Conservation (phyloP, 176 grass and related monocot species). For the Poa pratensis region DNA sequence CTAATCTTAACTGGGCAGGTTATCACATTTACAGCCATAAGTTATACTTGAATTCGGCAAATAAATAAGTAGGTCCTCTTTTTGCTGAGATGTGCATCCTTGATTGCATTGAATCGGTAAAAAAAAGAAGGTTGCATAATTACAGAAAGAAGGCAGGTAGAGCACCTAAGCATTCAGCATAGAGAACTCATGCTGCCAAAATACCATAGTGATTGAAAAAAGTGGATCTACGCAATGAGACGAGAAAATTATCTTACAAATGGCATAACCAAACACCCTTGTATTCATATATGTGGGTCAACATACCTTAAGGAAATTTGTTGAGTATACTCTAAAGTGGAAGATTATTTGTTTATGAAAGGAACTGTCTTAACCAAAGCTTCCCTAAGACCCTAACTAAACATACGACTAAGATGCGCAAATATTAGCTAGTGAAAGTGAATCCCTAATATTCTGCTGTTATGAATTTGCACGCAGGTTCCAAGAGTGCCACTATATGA, state of each 20-base stretch:
- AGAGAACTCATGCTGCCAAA: conserved; percentile 1
- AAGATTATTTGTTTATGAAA: not conserved
- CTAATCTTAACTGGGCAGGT: not conserved
- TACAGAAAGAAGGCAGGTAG: not conserved
- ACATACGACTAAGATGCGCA: not conserved
- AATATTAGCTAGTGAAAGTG: conserved; percentile 11
- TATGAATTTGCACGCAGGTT: conserved; percentile 35
- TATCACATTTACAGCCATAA: not conserved
- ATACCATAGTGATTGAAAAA: not conserved
- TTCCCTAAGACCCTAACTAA: not conserved
- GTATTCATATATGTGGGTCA: not conserved
- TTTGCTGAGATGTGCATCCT: not conserved
- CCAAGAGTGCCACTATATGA: conserved; percentile 32
- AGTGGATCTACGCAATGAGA: not conserved
- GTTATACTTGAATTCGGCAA: not conserved
- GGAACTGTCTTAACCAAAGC: conserved; percentile 14
- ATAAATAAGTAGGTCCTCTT: not conserved
- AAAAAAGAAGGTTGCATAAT: not conserved
- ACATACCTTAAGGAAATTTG: conserved; percentile 1
- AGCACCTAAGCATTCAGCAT: not conserved
- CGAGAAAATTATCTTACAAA: not conserved
- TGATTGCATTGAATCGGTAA: not conserved
- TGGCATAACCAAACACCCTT: not conserved
- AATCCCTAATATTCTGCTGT: conserved; percentile 9
- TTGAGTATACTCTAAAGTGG: not conserved